Evolutionary conservation across 352 stramenopile genomes (phyloP), one percentile per base, ranked within the genome.

Genomic region (Pythium scleroteichum): DNA sequence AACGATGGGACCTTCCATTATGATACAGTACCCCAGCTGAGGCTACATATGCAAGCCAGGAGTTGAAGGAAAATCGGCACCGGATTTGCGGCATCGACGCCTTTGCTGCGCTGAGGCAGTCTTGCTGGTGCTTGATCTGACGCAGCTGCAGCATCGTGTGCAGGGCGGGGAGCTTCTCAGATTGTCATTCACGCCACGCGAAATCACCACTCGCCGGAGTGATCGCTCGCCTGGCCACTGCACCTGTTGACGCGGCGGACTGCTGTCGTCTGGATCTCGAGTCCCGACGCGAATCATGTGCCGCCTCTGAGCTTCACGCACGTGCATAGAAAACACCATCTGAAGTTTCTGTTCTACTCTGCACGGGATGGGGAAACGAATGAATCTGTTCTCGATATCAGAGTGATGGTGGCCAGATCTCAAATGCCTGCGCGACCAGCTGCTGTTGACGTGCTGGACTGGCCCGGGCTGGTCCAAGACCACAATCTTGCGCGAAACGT

Each of bases 351-450:
- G 47, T 56, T 63, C 46, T 56, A 23, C 40, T 50, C 5, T 17
- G 33, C 22, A 33, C 14, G 32, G 20, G 50, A 47, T 62, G 56
- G 40, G 35, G 29, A 38, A 22, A 41, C 45, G 27, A 35, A 55
- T 63, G 56, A 63, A 63, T 54, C 54, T 53, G 54, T 62, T 62
- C 53, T 60, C 40, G 51, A 60, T 52, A 51, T 29, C 32, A 60
- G 53, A 60, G 41, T 60, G 53, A 60, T 42, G 40, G 41, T 52
- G 29, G 29, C 5, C n/a, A 48, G 41, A 48, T 14, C 19, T 20
- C 19, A 4, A 24, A 14, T 14, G 3, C 16, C 24, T 45, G 5
- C 16, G 22, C 39, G 39, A 48, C 12, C 20, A 20, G n/a, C 41
- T 16, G 20, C n/a, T 24, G 19, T 24, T 9, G n/a, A 20, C 41